Evolutionary conservation across 176 grass and related monocot genomes (phyloP), one percentile per base, ranked within the genome.

Genomic region (Ensete ventricosum): DNA sequence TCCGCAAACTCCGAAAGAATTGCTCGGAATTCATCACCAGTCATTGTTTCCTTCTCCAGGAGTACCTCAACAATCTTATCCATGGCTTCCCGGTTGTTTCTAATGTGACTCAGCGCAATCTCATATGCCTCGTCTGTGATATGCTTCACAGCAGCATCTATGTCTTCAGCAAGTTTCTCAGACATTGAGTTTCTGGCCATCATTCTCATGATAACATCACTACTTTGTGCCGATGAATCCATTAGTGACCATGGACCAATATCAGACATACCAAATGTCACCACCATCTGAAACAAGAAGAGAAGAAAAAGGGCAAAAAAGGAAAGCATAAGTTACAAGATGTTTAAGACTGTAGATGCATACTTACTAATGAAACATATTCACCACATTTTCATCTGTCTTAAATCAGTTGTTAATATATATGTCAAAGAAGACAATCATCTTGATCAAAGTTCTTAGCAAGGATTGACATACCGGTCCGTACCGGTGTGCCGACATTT

Each of bases 131-230:
- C 69, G 76, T 97, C 93, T 5, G 93, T 89, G 69, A 97, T 60
- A 73, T 54, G 79, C 85, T 97, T 97, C 53, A 97, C 83, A 11
- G 88, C 93, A 0, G 80, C 65, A 74, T 97, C 93, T 11, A 97
- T 97, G 82, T 97, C 93, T 75, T 87, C 90, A 0, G 93, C 93
- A 0, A 97, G 90, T 83, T 85, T 97, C 85, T 97, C 93, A 11
- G 93, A 97, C 93, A 97, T 97, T 14, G 93, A 97, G 78, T 97
- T 97, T 70, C 93, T 80, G 2, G 93, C 88, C 93, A 97, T 97
- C 93, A 97, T 97, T 66, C 94, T 82, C 94, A 97, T 97, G 75
- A 97, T 89, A 63, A 97, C 24, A 64, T 97, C 94, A 1, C 50
- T 82, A 73, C 88, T 91, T 69, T 99, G 95, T 23, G 78, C 86